These are phyloP conservation scores for Psilocybe sp. DNA, from an alignment of 768 basidiomycete species.

Conservation along the genomic window DNA sequence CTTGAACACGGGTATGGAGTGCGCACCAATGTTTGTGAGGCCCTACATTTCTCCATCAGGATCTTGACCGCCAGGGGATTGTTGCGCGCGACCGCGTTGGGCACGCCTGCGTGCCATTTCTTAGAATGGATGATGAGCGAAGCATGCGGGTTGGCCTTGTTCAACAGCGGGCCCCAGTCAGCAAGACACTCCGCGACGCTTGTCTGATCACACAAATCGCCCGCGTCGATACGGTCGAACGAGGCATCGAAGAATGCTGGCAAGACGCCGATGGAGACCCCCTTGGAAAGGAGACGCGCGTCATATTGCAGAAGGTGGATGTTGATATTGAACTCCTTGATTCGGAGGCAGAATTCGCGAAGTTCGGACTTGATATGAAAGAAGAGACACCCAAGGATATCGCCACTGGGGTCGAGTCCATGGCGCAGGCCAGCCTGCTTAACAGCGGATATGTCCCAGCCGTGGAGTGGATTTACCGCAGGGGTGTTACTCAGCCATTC, in stretches of 20 bases:
- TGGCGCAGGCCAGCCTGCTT: conserved; percentile 32
- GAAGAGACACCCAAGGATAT: conserved; percentile 42
- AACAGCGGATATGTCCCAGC: conserved; percentile 47
- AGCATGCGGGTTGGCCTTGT: conserved; percentile 28
- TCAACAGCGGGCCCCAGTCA: conserved; percentile 36
- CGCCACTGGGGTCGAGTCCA: conserved; percentile 28
- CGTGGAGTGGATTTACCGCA: conserved; percentile 41
- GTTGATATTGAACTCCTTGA: conserved; percentile 32
- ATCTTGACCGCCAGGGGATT: conserved; percentile 31
- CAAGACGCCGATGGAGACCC: conserved; percentile 34
- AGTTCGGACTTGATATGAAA: conserved; percentile 41
- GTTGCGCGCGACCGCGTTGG: conserved; percentile 28
- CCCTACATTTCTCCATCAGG: conserved; percentile 30
- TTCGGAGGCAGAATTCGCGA: conserved; percentile 32
- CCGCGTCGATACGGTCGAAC: conserved; percentile 39
- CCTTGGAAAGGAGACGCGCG: conserved; percentile 36
- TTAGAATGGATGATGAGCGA: conserved; percentile 37
- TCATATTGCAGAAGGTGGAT: conserved; percentile 41
- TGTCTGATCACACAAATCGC: conserved; percentile 30
- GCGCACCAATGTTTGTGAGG: conserved; percentile 26
- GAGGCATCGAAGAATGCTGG: conserved; percentile 32
- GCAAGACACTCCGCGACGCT: conserved; percentile 28
- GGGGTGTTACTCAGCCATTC: conserved; percentile 40
- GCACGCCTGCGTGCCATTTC: conserved; percentile 30
- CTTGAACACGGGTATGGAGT: neutral